These are phyloP conservation scores for Hygrophorus pudorinus DNA, from an alignment of 768 basidiomycete genomes.

Conservation along the genomic window DNA sequence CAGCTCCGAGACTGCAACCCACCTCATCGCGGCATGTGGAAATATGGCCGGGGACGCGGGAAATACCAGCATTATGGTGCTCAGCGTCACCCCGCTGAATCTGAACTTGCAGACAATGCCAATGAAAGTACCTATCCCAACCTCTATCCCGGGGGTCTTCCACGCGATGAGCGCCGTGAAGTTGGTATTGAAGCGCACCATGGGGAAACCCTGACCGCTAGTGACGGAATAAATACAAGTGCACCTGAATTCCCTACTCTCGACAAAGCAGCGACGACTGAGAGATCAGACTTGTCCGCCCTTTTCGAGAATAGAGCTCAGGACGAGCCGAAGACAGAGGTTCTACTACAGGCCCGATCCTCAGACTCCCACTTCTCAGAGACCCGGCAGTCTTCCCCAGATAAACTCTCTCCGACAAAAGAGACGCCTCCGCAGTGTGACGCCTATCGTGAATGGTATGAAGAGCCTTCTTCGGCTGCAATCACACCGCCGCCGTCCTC, in stretches of 20 bases:
- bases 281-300: not conserved
- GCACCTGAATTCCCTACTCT: not conserved
- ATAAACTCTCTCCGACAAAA: slow-evolving; percentile 8
- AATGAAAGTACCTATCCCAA: slow-evolving; percentile 8
- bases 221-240: no score
- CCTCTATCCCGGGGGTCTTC: slow-evolving; percentile 3
- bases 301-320: not conserved
- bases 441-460: slow-evolving; percentile 36
- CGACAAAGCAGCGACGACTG: not conserved
- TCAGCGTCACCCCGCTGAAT: slow-evolving; percentile 20
- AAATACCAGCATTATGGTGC: slow-evolving; percentile 22
- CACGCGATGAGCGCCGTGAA: not conserved
- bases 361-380: slow-evolving; percentile 7
- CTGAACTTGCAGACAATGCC: slow-evolving; percentile 5
- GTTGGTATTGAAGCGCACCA: not conserved
- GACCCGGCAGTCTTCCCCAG: slow-evolving; percentile 12
- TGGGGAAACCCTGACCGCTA: not conserved
- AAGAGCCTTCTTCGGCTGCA: slow-evolving; percentile 26
- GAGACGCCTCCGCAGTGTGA: slow-evolving; percentile 17
- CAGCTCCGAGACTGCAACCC: slow-evolving; percentile 64
- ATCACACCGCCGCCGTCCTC: slow-evolving; percentile 29
- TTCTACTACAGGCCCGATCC: slow-evolving; percentile 5
- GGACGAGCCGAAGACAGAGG: not conserved
- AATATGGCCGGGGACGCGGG: slow-evolving; percentile 35
- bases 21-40: slow-evolving; percentile 35